Evolutionary conservation across 495 filamentous ascomycete species (phyloP).

Genomic region (Parmelia sp.): DNA sequence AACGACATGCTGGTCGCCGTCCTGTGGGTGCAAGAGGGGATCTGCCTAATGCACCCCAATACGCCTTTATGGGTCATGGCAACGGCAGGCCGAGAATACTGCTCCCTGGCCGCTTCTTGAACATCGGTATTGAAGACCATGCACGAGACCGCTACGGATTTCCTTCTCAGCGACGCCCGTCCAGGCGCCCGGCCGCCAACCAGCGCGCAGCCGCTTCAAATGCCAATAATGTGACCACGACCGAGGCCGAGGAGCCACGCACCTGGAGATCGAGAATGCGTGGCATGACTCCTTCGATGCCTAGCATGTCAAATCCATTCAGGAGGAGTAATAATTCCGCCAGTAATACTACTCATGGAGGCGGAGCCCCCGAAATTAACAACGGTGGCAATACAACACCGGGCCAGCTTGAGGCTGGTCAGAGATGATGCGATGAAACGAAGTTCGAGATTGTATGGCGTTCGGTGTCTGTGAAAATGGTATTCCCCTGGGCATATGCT

Average conservation of each 20-base stretch:
- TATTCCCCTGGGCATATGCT: constrained; percentile 11
- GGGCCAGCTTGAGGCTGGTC: constrained; percentile 25
- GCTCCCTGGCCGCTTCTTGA: constrained; percentile 28
- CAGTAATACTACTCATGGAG: not conserved
- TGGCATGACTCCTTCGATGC: constrained; percentile 14
- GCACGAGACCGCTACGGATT: constrained; percentile 26
- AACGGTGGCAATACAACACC: constrained; percentile 17
- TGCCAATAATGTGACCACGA: constrained; percentile 1
- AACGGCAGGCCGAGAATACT: constrained; percentile 27
- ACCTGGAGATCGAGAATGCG: constrained; percentile 21
- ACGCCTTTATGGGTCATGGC: constrained; percentile 30
- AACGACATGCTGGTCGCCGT: constrained; percentile 31
- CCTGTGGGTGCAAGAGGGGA: constrained; percentile 23
- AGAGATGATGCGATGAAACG: constrained; percentile 9
- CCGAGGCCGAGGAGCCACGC: constrained; percentile 9
- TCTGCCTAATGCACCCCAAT: constrained; percentile 25
- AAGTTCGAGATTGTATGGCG: constrained; percentile 2
- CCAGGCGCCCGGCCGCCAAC: constrained; percentile 10
- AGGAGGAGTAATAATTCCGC: constrained; percentile 16
- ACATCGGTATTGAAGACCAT: constrained; percentile 18
- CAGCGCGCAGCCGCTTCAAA: constrained; percentile 1
- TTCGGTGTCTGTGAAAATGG: constrained; percentile 5
- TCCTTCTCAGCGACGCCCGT: constrained; percentile 17
- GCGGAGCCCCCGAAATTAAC: constrained; percentile 20
- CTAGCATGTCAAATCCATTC: constrained; percentile 20